Evolutionary conservation across 805 yeast genomes (phyloP).

Genomic region (Kuraishia molischiana): DNA sequence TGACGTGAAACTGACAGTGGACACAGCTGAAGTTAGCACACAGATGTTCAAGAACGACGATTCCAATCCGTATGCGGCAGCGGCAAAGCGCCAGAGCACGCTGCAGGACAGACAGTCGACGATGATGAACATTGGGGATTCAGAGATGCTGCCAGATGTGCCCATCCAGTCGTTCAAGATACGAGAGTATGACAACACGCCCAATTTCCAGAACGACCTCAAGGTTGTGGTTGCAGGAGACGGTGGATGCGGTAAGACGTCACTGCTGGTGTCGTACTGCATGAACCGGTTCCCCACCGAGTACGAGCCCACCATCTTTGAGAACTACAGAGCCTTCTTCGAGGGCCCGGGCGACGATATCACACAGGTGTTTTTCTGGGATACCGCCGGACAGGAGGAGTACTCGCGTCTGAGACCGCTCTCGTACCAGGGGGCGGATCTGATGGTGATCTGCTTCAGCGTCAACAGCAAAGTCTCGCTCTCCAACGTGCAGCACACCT

Average conservation of each 20-base stretch:
- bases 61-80: neutral
- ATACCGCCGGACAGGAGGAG: conserved; percentile 87
- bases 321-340: conserved; percentile 59
- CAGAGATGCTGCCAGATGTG: neutral
- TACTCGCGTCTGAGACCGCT: conserved; percentile 73
- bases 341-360: conserved; percentile 33
- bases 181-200: neutral
- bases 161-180: neutral
- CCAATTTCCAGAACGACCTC: conserved; percentile 9
- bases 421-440: conserved; percentile 70
- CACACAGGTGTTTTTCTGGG: conserved; percentile 76
- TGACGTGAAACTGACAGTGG: too few relatives aligned
- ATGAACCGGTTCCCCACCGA: conserved; percentile 60
- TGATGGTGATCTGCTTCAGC: conserved; percentile 68
- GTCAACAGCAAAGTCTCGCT: conserved; percentile 54
- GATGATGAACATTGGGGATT: neutral
- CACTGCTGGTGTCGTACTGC: conserved; percentile 48
- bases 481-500: conserved; percentile 64
- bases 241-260: conserved; percentile 88
- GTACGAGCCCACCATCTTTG: conserved; percentile 79
- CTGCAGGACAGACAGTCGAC: neutral
- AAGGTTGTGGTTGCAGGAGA: conserved; percentile 73
- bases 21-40: too few relatives aligned
- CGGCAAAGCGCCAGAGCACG: neutral
- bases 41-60: neutral